phyloP scores from a whole-genome alignment of 2,329 filamentous ascomycete species.

The Aspergillus phoenicis region DNA sequence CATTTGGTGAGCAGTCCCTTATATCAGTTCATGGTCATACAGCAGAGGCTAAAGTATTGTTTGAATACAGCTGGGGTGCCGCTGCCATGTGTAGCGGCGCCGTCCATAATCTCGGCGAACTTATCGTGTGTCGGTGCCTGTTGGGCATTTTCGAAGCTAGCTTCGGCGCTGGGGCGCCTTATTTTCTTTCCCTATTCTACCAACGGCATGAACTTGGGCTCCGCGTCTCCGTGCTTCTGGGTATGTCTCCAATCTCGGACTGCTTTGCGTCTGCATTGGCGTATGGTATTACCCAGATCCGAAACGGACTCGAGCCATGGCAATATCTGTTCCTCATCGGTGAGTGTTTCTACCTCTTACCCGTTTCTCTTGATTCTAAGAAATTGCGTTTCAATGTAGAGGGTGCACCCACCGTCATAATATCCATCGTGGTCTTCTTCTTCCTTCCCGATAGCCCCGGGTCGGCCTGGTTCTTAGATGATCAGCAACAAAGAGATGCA shows the following conservation, averaged over 20 bases:
- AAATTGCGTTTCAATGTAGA: slow-evolving; percentile 25
- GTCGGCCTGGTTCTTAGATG: slow-evolving; percentile 45
- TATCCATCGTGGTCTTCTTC: slow-evolving; percentile 46
- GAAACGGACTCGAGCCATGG: slow-evolving; percentile 33
- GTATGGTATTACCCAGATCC: slow-evolving; percentile 39
- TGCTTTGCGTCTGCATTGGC: slow-evolving; percentile 45
- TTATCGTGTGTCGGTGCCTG: slow-evolving; percentile 25
- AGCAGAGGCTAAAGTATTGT: not conserved
- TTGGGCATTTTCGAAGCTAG: slow-evolving; percentile 28
- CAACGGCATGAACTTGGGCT: slow-evolving; percentile 53
- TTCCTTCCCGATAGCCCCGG: slow-evolving; percentile 50
- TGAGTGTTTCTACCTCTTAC: slow-evolving; percentile 12
- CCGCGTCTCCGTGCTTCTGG: slow-evolving; percentile 51
- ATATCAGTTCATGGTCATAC: not conserved
- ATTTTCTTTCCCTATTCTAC: slow-evolving; percentile 54
- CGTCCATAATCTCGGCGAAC: slow-evolving; percentile 22
- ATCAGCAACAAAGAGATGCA: slow-evolving; percentile 52
- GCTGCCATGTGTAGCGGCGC: slow-evolving; percentile 30
- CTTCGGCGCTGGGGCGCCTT: slow-evolving; percentile 28
- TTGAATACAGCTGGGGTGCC: slow-evolving; percentile 25
- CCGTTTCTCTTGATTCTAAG: slow-evolving; percentile 11
- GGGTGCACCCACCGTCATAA: slow-evolving; percentile 47
- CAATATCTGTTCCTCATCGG: slow-evolving; percentile 53
- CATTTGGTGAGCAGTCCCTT: slow-evolving; percentile 21
- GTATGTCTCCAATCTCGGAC: slow-evolving; percentile 42